Percentiles rank a stretch among this genome's conserved stretches.
These are phyloP conservation scores for Coniochaeta hoffmannii DNA, from an alignment of 2,329 filamentous ascomycete genomes.

Conservation along the genomic window DNA sequence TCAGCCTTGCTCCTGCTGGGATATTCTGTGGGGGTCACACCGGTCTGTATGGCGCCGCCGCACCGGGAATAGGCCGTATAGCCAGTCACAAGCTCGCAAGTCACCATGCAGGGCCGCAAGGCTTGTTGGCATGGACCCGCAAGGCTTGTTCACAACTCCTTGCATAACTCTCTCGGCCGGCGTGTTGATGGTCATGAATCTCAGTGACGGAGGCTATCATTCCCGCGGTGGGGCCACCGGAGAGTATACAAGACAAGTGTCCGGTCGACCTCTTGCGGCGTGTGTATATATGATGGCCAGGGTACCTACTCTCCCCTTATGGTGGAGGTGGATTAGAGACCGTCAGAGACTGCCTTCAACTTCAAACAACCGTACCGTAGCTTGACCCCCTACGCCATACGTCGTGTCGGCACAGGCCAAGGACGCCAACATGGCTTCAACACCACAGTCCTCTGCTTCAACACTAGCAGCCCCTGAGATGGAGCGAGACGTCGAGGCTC, in stretches of 20 bases:
- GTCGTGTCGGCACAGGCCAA: neutral
- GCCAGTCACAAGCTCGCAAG: neutral
- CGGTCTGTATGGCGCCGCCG: neutral
- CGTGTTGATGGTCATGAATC: neutral
- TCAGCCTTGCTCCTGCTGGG: neutral
- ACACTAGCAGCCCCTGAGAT: slow-evolving; percentile 25
- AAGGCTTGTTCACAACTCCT: neutral
- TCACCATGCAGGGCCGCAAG: neutral
- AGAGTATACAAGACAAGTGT: neutral
- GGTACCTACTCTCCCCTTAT: neutral
- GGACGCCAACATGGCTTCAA: slow-evolving; percentile 10
- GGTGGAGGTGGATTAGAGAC: neutral
- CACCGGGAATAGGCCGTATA: neutral
- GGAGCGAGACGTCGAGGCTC: slow-evolving; percentile 32
- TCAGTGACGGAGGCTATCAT: neutral
- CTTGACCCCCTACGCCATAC: neutral
- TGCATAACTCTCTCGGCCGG: slow-evolving; percentile 1
- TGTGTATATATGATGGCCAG: neutral
- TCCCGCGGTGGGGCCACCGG: neutral
- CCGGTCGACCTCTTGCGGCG: neutral
- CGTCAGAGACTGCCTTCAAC: neutral
- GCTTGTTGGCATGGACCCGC: neutral
- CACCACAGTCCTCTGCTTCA: slow-evolving; percentile 18
- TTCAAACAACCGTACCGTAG: neutral
- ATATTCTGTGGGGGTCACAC: neutral